These are phyloP conservation scores for Harrya chromipes DNA, from an alignment of 768 basidiomycete species.

Conservation along the genomic window DNA sequence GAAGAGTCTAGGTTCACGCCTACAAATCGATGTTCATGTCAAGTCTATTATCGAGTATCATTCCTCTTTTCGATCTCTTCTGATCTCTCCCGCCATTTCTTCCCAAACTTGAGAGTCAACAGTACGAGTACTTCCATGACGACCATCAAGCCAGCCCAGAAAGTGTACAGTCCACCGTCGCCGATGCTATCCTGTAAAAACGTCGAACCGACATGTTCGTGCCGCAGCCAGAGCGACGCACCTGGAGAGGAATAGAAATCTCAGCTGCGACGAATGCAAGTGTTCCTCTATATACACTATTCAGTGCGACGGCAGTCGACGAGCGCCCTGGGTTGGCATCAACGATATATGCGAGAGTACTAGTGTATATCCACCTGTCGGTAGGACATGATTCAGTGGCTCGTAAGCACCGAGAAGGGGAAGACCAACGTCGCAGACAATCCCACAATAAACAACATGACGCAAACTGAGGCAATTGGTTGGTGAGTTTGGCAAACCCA, in stretches of 20 bases:
- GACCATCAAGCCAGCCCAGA: conserved; percentile 53
- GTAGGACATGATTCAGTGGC: background rate
- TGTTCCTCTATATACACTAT: conserved; percentile 71
- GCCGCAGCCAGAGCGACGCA: background rate
- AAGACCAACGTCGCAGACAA: conserved; percentile 46
- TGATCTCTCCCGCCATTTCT: conserved; percentile 52
- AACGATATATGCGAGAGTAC: conserved; percentile 79
- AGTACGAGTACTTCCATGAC: conserved; percentile 52
- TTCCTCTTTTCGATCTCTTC: conserved; percentile 40
- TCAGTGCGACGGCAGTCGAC: conserved; percentile 70
- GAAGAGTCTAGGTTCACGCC: background rate
- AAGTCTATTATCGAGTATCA: background rate
- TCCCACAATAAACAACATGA: conserved; percentile 68
- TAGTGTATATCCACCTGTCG: conserved; percentile 54
- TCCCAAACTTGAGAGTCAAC: conserved; percentile 57
- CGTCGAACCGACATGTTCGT: background rate
- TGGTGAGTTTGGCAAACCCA: conserved; percentile 69
- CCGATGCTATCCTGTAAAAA: conserved; percentile 19
- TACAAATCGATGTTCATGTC: background rate
- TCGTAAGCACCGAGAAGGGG: background rate
- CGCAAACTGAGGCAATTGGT: conserved; percentile 65
- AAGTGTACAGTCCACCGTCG: conserved; percentile 30
- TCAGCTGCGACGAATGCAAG: conserved; percentile 70
- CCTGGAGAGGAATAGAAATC: conserved; percentile 73
- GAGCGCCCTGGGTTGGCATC: conserved; percentile 84